Percentiles rank a stretch among this genome's conserved stretches.
Conservation (phyloP, 139 green algal species). For the Chlamydomonas urium region DNA sequence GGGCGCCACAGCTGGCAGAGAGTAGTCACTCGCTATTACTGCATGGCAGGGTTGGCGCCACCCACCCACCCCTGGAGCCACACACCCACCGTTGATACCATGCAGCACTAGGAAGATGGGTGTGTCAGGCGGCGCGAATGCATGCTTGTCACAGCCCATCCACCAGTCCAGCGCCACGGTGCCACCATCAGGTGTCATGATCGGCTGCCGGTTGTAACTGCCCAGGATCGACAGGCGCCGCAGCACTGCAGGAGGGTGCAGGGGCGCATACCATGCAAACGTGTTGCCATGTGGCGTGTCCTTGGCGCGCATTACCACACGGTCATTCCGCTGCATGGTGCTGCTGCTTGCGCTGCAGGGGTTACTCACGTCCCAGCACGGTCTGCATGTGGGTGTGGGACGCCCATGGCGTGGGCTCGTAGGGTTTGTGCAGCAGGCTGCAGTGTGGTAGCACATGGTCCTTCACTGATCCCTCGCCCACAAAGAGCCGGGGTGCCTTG, state of each 20-base stretch:
- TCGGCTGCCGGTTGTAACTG: slow-evolving; percentile 42
- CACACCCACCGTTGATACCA: slow-evolving; percentile 52
- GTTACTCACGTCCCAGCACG: slow-evolving; percentile 4
- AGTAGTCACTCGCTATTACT: too few relatives aligned
- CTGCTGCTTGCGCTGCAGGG: too few relatives aligned
- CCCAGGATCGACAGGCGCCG: background rate
- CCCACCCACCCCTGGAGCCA: background rate
- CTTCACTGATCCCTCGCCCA: slow-evolving; percentile 15
- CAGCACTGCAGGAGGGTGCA: slow-evolving; percentile 4
- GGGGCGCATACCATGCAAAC: background rate
- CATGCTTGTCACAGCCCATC: slow-evolving; percentile 27
- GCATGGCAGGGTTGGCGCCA: too few relatives aligned
- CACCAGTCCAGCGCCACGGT: slow-evolving; percentile 70
- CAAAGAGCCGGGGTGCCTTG: slow-evolving; percentile 16
- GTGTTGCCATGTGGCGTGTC: background rate
- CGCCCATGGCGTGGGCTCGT: slow-evolving; percentile 17
- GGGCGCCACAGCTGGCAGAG: too few relatives aligned
- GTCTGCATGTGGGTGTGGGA: slow-evolving; percentile 20
- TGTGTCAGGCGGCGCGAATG: slow-evolving; percentile 19
- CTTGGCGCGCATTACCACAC: too few relatives aligned
- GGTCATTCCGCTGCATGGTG: too few relatives aligned
- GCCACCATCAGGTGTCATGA: slow-evolving; percentile 50
- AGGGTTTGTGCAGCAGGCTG: slow-evolving; percentile 12
- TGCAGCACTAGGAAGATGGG: slow-evolving; percentile 56
- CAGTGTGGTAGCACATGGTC: slow-evolving; percentile 10